Percentiles rank a stretch among this genome's conserved stretches.
phyloP scores from a whole-genome alignment of 2,329 filamentous ascomycete genomes.

The Ophiocordyceps camponoti-saundersi region DNA sequence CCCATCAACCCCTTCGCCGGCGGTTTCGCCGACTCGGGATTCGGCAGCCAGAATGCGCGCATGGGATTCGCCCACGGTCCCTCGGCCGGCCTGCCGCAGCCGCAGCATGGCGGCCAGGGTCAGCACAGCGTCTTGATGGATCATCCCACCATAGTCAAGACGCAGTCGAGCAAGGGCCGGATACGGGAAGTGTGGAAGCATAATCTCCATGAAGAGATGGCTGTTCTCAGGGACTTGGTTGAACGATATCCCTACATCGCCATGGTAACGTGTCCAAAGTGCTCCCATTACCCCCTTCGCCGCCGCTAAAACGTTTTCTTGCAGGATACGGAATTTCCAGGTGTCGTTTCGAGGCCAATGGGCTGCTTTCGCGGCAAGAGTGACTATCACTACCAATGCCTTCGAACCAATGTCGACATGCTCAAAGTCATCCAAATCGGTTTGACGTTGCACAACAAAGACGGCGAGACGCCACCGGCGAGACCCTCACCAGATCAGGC shows the following conservation, averaged over 20 bases:
- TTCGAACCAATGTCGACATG: slow-evolving; percentile 92
- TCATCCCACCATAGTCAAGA: slow-evolving; percentile 21
- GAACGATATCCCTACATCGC: slow-evolving; percentile 91
- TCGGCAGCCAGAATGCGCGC: slow-evolving; percentile 74
- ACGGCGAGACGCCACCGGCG: slow-evolving; percentile 71
- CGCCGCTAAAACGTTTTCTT: neutral
- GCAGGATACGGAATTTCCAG: slow-evolving; percentile 96
- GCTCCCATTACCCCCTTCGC: neutral
- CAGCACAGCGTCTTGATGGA: slow-evolving; percentile 24
- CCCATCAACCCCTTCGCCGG: slow-evolving; percentile 52
- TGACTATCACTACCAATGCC: slow-evolving; percentile 96
- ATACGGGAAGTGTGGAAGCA: slow-evolving; percentile 95
- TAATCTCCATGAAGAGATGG: slow-evolving; percentile 86
- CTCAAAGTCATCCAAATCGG: slow-evolving; percentile 96
- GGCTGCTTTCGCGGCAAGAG: slow-evolving; percentile 88
- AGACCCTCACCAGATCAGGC: slow-evolving; percentile 34
- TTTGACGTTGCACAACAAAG: slow-evolving; percentile 79
- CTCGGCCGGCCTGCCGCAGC: slow-evolving; percentile 37
- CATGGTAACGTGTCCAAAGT: slow-evolving; percentile 49
- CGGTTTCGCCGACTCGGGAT: slow-evolving; percentile 49
- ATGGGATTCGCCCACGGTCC: slow-evolving; percentile 62
- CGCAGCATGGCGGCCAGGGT: slow-evolving; percentile 32
- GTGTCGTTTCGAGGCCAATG: slow-evolving; percentile 89
- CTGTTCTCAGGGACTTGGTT: slow-evolving; percentile 61
- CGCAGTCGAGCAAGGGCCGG: slow-evolving; percentile 53